A percentile compares a stretch with the other conserved stretches of the same genome.
These are phyloP conservation scores for Ceratocystis cacaofunesta DNA, from an alignment of 2,329 filamentous ascomycete species.

Conservation along the genomic window DNA sequence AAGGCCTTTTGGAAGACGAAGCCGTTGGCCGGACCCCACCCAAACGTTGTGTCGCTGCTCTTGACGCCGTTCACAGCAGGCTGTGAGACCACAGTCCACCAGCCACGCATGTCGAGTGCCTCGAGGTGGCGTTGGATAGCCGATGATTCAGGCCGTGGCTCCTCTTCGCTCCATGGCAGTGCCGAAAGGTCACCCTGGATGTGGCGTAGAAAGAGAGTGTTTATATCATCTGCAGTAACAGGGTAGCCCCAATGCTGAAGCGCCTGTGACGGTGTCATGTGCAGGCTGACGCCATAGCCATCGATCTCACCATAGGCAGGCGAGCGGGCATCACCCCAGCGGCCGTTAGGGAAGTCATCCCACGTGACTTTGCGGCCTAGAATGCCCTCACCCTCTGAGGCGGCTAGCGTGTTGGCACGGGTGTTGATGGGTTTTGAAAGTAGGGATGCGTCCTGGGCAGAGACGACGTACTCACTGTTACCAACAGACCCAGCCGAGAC, in stretches of 20 bases:
- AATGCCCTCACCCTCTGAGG: slow-evolving; percentile 82
- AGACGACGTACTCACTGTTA: slow-evolving; percentile 53
- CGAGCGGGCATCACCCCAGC: slow-evolving; percentile 85
- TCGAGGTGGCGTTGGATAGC: slow-evolving; percentile 66
- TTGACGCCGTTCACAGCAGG: slow-evolving; percentile 78
- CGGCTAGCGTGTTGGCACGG: slow-evolving; percentile 73
- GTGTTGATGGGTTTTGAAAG: slow-evolving; percentile 59
- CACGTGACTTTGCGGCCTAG: slow-evolving; percentile 90
- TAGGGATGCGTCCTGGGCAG: slow-evolving; percentile 62
- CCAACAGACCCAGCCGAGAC: slow-evolving; percentile 49
- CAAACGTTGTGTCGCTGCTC: slow-evolving; percentile 65
- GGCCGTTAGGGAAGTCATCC: slow-evolving; percentile 95
- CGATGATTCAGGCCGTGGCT: slow-evolving; percentile 66
- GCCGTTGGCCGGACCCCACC: slow-evolving; percentile 83
- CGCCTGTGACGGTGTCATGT: slow-evolving; percentile 75
- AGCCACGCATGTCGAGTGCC: slow-evolving; percentile 62
- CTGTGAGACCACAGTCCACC: slow-evolving; percentile 95
- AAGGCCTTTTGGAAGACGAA: slow-evolving; percentile 98
- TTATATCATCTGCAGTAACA: slow-evolving; percentile 55
- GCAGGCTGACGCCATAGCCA: slow-evolving; percentile 91
- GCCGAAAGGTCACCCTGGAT: slow-evolving; percentile 64
- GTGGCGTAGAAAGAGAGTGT: slow-evolving; percentile 63
- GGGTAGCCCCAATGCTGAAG: slow-evolving; percentile 76
- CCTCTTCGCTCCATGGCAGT: slow-evolving; percentile 89
- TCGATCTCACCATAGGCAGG: slow-evolving; percentile 94